Percentiles rank a stretch among this genome's conserved stretches.
Evolutionary conservation across 2,329 filamentous ascomycete species (phyloP).

Genomic region (Phaeosphaeriaceae sp.): DNA sequence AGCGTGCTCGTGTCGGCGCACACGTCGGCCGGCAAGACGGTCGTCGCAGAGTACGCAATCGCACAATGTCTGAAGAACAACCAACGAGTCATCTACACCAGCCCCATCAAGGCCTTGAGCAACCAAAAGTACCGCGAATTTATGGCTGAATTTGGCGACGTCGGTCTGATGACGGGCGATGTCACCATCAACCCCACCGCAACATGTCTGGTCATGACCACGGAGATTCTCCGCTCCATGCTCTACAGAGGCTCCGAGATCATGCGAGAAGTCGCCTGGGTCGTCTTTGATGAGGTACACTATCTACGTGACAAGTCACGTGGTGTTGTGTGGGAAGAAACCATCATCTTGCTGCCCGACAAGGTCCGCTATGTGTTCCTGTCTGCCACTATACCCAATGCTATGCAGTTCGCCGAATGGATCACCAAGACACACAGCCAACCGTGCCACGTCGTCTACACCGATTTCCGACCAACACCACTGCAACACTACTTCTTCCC

Average conservation of each 20-base stretch:
- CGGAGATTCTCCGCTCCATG: slow-evolving; percentile 98
- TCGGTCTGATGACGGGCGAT: slow-evolving; percentile 98
- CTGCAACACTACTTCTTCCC: slow-evolving; percentile 99
- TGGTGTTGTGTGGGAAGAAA: slow-evolving; percentile 99
- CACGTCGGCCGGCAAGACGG: slow-evolving; percentile 96
- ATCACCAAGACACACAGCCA: slow-evolving; percentile 98
- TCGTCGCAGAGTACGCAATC: slow-evolving; percentile 97
- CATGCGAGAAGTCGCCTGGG: slow-evolving; percentile 99
- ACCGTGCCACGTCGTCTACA: slow-evolving; percentile 98
- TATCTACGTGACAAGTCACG: slow-evolving; percentile 94
- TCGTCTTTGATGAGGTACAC: slow-evolving; percentile 97
- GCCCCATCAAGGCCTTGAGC: slow-evolving; percentile 97
- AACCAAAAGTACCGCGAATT: slow-evolving; percentile 99
- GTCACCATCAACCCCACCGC: slow-evolving; percentile 99
- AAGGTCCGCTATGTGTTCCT: slow-evolving; percentile 99
- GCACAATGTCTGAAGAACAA: slow-evolving; percentile 97
- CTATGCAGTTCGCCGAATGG: slow-evolving; percentile 99
- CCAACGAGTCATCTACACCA: slow-evolving; percentile 98
- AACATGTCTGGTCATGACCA: slow-evolving; percentile 98
- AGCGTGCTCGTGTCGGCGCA: slow-evolving; percentile 97
- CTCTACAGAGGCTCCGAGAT: slow-evolving; percentile 97
- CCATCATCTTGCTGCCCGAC: slow-evolving; percentile 95
- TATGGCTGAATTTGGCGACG: slow-evolving; percentile 92
- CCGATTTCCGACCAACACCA: slow-evolving; percentile 95
- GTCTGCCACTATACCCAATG: slow-evolving; percentile 97